A percentile compares a stretch with the other conserved stretches of the same genome.
phyloP scores from a whole-genome alignment of 192 early-diverging fungal genomes.

The Linnemannia schmuckeri region DNA sequence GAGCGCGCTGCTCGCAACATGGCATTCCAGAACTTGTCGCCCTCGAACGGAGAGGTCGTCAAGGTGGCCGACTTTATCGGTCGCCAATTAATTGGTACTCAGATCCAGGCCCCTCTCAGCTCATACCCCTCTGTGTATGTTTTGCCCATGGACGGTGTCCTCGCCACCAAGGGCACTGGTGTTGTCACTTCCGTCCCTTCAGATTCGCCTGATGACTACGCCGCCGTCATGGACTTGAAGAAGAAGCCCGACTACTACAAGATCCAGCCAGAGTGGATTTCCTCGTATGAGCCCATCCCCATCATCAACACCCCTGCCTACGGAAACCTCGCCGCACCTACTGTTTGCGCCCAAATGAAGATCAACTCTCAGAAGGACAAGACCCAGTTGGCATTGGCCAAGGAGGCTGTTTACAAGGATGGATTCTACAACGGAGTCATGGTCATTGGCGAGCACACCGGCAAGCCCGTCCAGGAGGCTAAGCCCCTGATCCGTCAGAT shows the following conservation, averaged over 20 bases:
- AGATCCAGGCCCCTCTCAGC: constrained; percentile 90
- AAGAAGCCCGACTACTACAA: constrained; percentile 97
- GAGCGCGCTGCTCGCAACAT: constrained; percentile 97
- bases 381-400: constrained; percentile 90
- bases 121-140: constrained; percentile 86
- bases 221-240: constrained; percentile 89
- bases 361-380: constrained; percentile 98
- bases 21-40: constrained; percentile 93
- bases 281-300: constrained; percentile 82
- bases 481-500: constrained; percentile 85
- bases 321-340: constrained; percentile 88
- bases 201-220: constrained; percentile 97
- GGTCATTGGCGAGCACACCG: constrained; percentile 84
- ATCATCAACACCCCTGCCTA: constrained; percentile 90
- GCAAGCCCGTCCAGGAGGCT: constrained; percentile 91
- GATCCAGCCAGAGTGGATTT: constrained; percentile 90
- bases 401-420: constrained; percentile 97
- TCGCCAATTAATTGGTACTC: constrained; percentile 86
- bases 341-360: constrained; percentile 91
- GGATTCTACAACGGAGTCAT: constrained; percentile 96
- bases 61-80: constrained; percentile 86
- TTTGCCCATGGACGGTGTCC: constrained; percentile 97
- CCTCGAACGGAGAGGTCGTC: constrained; percentile 71
- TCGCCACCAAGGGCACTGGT: constrained; percentile 97
- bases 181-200: constrained; percentile 99